A percentile compares a stretch with the other conserved stretches of the same genome.
Conservation (phyloP, 805 yeast species). For the Candida maris region DNA sequence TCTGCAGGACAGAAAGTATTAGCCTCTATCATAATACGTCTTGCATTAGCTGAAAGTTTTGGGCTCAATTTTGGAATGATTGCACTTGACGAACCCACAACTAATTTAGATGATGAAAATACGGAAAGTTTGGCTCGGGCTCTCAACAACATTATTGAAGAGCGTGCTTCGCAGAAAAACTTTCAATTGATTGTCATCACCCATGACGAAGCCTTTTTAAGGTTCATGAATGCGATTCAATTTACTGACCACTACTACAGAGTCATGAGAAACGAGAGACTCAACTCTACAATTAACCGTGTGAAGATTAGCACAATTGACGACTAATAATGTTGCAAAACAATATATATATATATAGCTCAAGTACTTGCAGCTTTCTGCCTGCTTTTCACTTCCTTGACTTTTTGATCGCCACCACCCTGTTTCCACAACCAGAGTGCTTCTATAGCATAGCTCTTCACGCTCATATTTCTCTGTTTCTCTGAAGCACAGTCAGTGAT, state of each 20-base stretch:
- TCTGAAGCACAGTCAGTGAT: conserved; percentile 70
- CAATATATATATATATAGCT: not conserved
- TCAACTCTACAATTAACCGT: conserved; percentile 64
- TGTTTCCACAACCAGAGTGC: conserved; percentile 87
- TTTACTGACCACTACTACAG: conserved; percentile 86
- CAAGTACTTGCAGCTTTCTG: not conserved
- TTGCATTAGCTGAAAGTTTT: conserved; percentile 93
- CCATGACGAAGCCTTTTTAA: conserved; percentile 89
- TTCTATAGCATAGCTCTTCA: conserved; percentile 79
- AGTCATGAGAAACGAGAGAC: conserved; percentile 75
- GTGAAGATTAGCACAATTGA: conserved; percentile 27
- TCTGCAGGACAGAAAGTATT: conserved; percentile 97
- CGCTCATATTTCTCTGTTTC: conserved; percentile 56
- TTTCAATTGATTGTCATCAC: conserved; percentile 95
- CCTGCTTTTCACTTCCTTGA: conserved; percentile 13
- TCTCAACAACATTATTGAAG: conserved; percentile 66
- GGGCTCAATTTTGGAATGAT: conserved; percentile 94
- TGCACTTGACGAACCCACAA: conserved; percentile 96
- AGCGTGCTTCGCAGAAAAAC: conserved; percentile 74
- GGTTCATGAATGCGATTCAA: conserved; percentile 77
- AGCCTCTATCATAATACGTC: conserved; percentile 84
- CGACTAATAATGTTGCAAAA: conserved; percentile 4
- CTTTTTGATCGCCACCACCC: conserved; percentile 41
- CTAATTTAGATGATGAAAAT: conserved; percentile 87
- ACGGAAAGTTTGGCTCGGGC: conserved; percentile 84